Evolutionary conservation across 1,284 basidiomycete species (phyloP).

Genomic region (Fistulinella cinereoalba): DNA sequence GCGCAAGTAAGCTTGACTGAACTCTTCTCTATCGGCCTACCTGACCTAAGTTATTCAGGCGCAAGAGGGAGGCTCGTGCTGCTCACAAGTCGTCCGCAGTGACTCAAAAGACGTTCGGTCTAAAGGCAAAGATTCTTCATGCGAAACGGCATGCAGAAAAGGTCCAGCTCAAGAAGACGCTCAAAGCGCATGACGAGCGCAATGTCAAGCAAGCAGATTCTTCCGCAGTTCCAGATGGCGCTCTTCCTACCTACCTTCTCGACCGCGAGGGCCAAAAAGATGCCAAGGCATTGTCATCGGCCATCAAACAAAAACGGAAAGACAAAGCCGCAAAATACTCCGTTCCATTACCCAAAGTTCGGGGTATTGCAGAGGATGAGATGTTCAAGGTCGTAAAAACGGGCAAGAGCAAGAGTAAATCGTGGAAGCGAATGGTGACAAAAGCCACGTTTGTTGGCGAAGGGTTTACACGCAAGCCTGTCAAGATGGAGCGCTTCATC

Average conservation of each 20-base stretch:
- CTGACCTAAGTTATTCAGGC: slow-evolving; percentile 48
- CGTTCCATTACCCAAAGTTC: slow-evolving; percentile 94
- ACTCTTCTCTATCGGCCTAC: slow-evolving; percentile 1
- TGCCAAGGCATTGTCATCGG: slow-evolving; percentile 95
- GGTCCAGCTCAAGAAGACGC: slow-evolving; percentile 98
- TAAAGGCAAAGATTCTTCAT: slow-evolving; percentile 97
- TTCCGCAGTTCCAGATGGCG: slow-evolving; percentile 79
- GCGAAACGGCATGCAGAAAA: slow-evolving; percentile 96
- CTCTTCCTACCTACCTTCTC: slow-evolving; percentile 91
- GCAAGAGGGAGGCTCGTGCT: slow-evolving; percentile 89
- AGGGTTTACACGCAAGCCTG: slow-evolving; percentile 97
- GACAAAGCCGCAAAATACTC: slow-evolving; percentile 99
- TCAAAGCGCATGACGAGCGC: slow-evolving; percentile 98
- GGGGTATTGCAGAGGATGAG: slow-evolving; percentile 99
- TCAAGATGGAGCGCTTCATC: slow-evolving; percentile 98
- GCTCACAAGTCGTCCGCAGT: slow-evolving; percentile 86
- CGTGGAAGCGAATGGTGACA: slow-evolving; percentile 99
- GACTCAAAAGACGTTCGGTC: slow-evolving; percentile 93
- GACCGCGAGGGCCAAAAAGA: slow-evolving; percentile 98
- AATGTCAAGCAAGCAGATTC: slow-evolving; percentile 94
- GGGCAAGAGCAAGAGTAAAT: slow-evolving; percentile 94
- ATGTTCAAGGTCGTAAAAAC: slow-evolving; percentile 99
- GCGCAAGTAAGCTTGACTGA: slow-evolving; percentile 58
- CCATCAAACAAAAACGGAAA: slow-evolving; percentile 98
- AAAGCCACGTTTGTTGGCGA: slow-evolving; percentile 99